Evolutionary conservation across 441 rosid species (phyloP), one percentile per base, ranked within the genome.

Genomic region (Brassica hybrid): DNA sequence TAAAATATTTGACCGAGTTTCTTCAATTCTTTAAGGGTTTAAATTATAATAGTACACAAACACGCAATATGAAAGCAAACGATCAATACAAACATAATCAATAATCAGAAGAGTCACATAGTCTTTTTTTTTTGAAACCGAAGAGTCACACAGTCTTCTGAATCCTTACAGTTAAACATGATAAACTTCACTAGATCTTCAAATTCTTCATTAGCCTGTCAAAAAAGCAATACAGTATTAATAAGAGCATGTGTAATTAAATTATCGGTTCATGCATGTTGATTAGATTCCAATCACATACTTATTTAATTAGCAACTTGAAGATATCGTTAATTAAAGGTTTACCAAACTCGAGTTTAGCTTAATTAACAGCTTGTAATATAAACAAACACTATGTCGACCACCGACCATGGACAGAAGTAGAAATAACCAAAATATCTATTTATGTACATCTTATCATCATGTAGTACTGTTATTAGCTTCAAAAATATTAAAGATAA

Each of bases 151-250:
- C 34, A 60, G 16, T 19, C 72, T 25, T 71, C 63, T 65, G 38
- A 69, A 65, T 60, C 64, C 30, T 75, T 52, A 71, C 50, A 52
- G 10, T 27, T 27, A 1, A 61, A 61, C 65, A 25, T n/a, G 9
- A 13, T 7, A 13, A 65, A n/a, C 61, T 18, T 69, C 30, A 9
- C 19, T 76, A 75, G 71, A 82, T 85, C 88, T 79, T 88, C 59
- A 88, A 79, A 85, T 92, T 94, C 88, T 83, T 88, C 88, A 85
- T 69, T 34, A 80, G 36, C 91, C 97, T 94, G 88, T 27, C 27
- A 63, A 72, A 9, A 52, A 52, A 57, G 7, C 4, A 69, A 77
- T 32, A 70, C 4, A 65, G 0, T 8, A 43, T 74, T 21, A 48
- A 18, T 6, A 30, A 21, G 41, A 27, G 74, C 65, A 61, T 48